phyloP scores from a whole-genome alignment of 345 rosid genomes.

The Trapa bicornis region DNA sequence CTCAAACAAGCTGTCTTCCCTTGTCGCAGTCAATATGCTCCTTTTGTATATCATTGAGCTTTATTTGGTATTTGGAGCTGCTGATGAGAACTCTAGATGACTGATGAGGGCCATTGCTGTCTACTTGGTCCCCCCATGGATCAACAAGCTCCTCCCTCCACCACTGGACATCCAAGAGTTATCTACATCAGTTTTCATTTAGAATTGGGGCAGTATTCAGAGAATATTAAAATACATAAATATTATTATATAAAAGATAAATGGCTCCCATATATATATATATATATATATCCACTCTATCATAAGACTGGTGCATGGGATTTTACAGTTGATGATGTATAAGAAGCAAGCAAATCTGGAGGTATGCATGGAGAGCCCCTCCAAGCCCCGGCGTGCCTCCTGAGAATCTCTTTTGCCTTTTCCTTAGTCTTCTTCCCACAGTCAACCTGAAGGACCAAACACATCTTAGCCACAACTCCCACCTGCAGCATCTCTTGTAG shows the following conservation, averaged over 20 bases:
- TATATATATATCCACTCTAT: too few species aligned
- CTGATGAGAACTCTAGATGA: too few species aligned
- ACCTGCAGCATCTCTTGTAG: slow-evolving; percentile 35
- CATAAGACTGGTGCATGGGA: too few species aligned
- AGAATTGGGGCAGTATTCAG: neutral
- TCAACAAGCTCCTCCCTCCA: slow-evolving; percentile 9
- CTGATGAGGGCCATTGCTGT: too few species aligned
- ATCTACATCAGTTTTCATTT: slow-evolving; percentile 40
- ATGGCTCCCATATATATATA: too few species aligned
- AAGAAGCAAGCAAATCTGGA: slow-evolving; percentile 15
- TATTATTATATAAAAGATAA: too few species aligned
- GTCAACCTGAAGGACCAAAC: slow-evolving; percentile 28
- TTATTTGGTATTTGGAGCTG: too few species aligned
- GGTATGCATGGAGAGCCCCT: slow-evolving; percentile 31
- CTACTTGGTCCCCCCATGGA: neutral
- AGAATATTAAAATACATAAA: too few species aligned
- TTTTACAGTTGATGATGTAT: slow-evolving; percentile 15
- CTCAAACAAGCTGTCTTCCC: too few species aligned
- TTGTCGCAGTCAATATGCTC: too few species aligned
- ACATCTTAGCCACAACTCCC: slow-evolving; percentile 28
- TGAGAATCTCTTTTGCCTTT: slow-evolving; percentile 31
- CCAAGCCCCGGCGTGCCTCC: slow-evolving; percentile 28
- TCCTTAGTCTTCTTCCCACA: slow-evolving; percentile 21
- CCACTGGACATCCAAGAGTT: slow-evolving; percentile 35
- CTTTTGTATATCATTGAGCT: too few species aligned